phyloP scores from a whole-genome alignment of 805 yeast species.

The Ogataea kodamae region DNA sequence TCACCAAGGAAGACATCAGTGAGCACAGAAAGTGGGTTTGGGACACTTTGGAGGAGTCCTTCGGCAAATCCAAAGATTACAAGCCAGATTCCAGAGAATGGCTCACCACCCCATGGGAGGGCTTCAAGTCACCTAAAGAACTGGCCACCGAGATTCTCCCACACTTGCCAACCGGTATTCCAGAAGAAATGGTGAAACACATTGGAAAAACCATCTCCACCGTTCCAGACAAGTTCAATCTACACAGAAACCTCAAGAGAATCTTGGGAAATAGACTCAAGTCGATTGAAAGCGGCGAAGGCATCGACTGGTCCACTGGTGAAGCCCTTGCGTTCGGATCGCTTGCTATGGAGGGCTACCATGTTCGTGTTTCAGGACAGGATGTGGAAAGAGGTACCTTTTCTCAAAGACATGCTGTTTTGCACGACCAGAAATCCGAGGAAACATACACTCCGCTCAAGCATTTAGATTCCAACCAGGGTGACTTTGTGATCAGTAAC shows the following conservation, averaged over 20 bases:
- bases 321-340: conserved; percentile 98
- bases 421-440: conserved; percentile 93
- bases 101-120: conserved; percentile 99
- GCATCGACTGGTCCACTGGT: conserved; percentile 99
- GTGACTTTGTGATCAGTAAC: conserved; percentile 83
- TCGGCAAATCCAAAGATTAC: conserved; percentile 83
- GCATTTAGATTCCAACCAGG: conserved; percentile 75
- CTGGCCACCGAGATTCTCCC: conserved; percentile 94
- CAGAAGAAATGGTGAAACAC: conserved; percentile 63
- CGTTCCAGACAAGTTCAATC: conserved; percentile 83
- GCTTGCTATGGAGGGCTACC: conserved; percentile 86
- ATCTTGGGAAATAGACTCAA: conserved; percentile 85
- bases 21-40: conserved; percentile 99
- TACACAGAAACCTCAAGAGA: conserved; percentile 95
- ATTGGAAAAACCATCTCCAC: conserved; percentile 77
- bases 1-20: conserved; percentile 83
- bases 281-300: conserved; percentile 78
- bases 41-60: conserved; percentile 88
- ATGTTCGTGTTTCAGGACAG: conserved; percentile 97
- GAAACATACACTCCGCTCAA: conserved; percentile 80
- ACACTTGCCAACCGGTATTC: conserved; percentile 91
- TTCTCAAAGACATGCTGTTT: conserved; percentile 98
- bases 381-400: conserved; percentile 99
- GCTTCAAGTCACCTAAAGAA: conserved; percentile 95
- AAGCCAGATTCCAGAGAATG: conserved; percentile 92